phyloP scores from a whole-genome alignment of 2,329 filamentous ascomycete species.

The Alternaria triticina region DNA sequence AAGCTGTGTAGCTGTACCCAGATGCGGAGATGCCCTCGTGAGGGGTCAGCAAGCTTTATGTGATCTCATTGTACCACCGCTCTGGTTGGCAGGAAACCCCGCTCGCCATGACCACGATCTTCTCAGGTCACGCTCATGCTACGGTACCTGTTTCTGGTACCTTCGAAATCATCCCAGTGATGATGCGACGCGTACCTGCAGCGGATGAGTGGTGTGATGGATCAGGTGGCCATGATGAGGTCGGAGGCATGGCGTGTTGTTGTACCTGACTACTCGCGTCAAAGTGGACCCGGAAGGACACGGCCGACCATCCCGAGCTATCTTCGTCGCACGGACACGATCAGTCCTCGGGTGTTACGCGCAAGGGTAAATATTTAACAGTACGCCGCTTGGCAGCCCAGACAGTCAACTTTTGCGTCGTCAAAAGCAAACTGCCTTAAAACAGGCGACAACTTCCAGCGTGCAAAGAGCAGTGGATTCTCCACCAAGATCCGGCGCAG shows the following conservation, averaged over 20 bases:
- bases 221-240: constrained; percentile 30
- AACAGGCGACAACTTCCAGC: constrained; percentile 6
- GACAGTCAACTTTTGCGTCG: constrained; percentile 5
- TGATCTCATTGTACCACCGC: constrained; percentile 40
- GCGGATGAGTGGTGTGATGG: constrained; percentile 27
- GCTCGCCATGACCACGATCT: constrained; percentile 27
- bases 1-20: constrained; percentile 8
- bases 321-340: neutral
- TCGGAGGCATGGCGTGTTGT: constrained; percentile 26
- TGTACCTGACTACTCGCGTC: constrained; percentile 14
- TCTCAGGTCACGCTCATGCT: constrained; percentile 42
- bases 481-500: neutral
- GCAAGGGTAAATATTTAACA: too few species aligned
- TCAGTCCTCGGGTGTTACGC: too few species aligned
- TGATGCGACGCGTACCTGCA: constrained; percentile 20
- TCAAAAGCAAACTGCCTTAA: constrained; percentile 3
- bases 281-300: constrained; percentile 16
- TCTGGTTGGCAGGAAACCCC: constrained; percentile 28
- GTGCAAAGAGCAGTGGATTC: neutral
- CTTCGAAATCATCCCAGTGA: constrained; percentile 10
- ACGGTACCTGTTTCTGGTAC: constrained; percentile 18
- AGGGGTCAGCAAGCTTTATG: constrained; percentile 45
- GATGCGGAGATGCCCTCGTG: constrained; percentile 36
- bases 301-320: constrained; percentile 15
- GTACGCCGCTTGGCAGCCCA: constrained; percentile 1